Conservation (phyloP, 805 yeast species). For the Ogataea nitratoaversa region DNA sequence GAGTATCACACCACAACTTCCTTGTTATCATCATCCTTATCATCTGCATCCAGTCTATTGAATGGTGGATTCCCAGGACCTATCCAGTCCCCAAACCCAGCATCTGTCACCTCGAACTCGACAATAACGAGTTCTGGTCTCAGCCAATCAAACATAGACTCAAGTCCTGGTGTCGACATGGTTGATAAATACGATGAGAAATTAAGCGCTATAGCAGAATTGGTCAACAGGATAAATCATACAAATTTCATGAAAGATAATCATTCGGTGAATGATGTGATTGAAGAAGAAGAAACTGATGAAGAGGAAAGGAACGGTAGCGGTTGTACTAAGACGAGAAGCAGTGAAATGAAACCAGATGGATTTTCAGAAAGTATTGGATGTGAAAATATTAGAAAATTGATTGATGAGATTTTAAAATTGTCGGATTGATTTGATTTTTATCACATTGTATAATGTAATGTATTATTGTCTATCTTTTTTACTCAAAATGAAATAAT, state of each 20-base stretch:
- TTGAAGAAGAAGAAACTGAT: not conserved
- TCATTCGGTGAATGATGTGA: too few relatives aligned
- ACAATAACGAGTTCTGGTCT: not conserved
- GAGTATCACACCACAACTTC: conserved; percentile 5
- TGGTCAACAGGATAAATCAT: conserved; percentile 6
- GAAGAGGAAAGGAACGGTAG: conserved; percentile 10
- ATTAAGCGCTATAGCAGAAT: conserved; percentile 15
- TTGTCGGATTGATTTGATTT: not conserved
- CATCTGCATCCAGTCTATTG: conserved; percentile 6
- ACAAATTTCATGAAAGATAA: not conserved
- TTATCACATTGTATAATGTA: not conserved
- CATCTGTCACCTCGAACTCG: not conserved
- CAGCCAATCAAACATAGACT: too few relatives aligned
- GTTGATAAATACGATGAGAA: conserved; percentile 16
- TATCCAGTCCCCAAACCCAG: not conserved
- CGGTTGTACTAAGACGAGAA: too few relatives aligned
- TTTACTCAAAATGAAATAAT: too few relatives aligned
- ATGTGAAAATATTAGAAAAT: conserved; percentile 18
- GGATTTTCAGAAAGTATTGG: conserved; percentile 9
- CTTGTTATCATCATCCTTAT: conserved; percentile 7
- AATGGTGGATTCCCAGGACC: not conserved
- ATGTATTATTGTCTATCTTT: too few relatives aligned
- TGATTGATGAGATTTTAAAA: conserved; percentile 12
- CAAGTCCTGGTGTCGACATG: not conserved
- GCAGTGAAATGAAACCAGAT: not conserved